A percentile compares a stretch with the other conserved stretches of the same genome.
Conservation (phyloP, 2,329 filamentous ascomycete species). For the Exophiala xenobiotica region DNA sequence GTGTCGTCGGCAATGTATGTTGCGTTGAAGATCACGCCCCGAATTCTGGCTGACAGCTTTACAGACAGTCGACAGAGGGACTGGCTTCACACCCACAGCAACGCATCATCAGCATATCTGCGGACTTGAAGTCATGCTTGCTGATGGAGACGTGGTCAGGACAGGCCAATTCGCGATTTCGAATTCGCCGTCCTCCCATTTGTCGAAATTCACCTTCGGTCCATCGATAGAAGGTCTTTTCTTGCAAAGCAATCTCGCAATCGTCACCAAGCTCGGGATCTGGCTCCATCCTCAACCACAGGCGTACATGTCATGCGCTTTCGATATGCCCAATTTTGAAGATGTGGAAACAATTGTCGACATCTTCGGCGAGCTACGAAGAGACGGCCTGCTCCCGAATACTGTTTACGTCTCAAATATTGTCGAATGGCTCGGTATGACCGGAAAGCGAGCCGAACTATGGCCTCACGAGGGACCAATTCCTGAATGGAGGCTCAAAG, state of each 20-base stretch:
- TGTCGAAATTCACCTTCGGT: constrained; percentile 25
- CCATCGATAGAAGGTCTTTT: constrained; percentile 29
- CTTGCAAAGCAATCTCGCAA: constrained; percentile 28
- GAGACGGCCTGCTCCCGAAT: constrained; percentile 21
- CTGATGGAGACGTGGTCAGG: constrained; percentile 39
- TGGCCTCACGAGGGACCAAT: constrained; percentile 22
- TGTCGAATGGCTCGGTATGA: constrained; percentile 23
- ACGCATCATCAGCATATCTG: constrained; percentile 49
- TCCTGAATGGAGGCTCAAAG: constrained; percentile 15
- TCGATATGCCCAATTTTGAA: constrained; percentile 34
- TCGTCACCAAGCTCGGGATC: constrained; percentile 32
- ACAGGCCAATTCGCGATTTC: constrained; percentile 43
- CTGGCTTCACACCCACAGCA: constrained; percentile 38
- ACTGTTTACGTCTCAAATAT: constrained; percentile 26
- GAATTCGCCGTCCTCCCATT: constrained; percentile 19
- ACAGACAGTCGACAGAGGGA: constrained; percentile 46
- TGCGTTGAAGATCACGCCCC: no score
- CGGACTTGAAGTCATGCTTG: constrained; percentile 46
- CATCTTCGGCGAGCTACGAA: constrained; percentile 17
- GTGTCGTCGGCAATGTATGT: constrained; percentile 47
- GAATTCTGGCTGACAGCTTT: constrained; percentile 1
- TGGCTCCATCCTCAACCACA: constrained; percentile 30
- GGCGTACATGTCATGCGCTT: constrained; percentile 35
- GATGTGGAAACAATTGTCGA: constrained; percentile 22
- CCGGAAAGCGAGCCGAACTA: constrained; percentile 19